These are phyloP conservation scores for Lactifluus echinatus DNA, from an alignment of 768 basidiomycete species.

Conservation along the genomic window DNA sequence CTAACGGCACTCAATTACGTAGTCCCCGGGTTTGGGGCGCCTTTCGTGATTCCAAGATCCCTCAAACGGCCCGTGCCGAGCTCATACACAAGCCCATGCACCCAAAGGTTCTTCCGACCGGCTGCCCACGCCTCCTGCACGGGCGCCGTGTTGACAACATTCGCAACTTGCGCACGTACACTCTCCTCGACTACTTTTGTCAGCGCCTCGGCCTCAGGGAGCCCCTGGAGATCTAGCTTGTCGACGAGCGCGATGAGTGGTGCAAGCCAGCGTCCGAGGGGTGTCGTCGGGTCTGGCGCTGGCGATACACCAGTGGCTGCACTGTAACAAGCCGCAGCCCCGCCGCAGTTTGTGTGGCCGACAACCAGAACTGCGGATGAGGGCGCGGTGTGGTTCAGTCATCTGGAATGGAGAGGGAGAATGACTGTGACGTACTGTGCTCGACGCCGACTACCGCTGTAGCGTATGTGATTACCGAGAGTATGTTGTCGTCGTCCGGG, in stretches of 20 bases:
- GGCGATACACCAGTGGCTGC: slow-evolving; percentile 32
- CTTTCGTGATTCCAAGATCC: slow-evolving; percentile 23
- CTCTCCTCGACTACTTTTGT: slow-evolving; percentile 17
- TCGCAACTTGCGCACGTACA: slow-evolving; percentile 24
- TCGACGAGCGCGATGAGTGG: slow-evolving; percentile 52
- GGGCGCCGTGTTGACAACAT: slow-evolving; percentile 21
- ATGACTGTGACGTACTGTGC: slow-evolving; percentile 53
- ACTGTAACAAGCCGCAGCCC: slow-evolving; percentile 48
- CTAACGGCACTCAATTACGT: neutral
- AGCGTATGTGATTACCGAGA: slow-evolving; percentile 69
- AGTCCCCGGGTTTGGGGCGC: neutral
- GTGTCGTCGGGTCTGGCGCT: slow-evolving; percentile 26
- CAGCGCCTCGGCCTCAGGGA: slow-evolving; percentile 30
- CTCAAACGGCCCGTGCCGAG: slow-evolving; percentile 26
- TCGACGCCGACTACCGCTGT: slow-evolving; percentile 60
- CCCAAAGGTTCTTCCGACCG: slow-evolving; percentile 35
- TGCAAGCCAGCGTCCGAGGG: slow-evolving; percentile 63
- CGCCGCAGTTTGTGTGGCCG: slow-evolving; percentile 80
- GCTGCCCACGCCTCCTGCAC: slow-evolving; percentile 25
- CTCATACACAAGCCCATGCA: slow-evolving; percentile 45
- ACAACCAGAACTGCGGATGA: slow-evolving; percentile 61
- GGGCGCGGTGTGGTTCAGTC: neutral
- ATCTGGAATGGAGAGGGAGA: slow-evolving; percentile 14
- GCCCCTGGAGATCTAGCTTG: slow-evolving; percentile 36
- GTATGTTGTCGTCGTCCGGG: slow-evolving; percentile 57